Conservation (phyloP, 768 basidiomycete species). For the Lentinus tigrinus region DNA sequence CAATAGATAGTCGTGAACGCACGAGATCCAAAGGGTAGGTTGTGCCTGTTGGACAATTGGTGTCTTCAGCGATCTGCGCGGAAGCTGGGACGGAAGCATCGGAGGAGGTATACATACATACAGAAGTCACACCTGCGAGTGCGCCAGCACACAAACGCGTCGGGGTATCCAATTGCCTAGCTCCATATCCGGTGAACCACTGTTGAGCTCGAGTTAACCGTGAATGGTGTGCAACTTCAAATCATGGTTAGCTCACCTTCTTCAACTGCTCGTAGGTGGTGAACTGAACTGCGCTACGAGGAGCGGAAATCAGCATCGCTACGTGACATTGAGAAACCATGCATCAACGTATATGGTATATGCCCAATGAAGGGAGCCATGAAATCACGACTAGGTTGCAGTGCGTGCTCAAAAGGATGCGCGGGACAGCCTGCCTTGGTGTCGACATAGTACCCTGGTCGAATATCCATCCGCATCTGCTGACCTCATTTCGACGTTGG, state of each 20-base stretch:
- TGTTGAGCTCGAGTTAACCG: conserved; percentile 29
- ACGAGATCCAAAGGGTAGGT: conserved; percentile 96
- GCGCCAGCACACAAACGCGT: conserved; percentile 85
- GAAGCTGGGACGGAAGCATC: neutral
- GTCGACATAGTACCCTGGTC: too few species aligned
- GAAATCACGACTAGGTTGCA: too few species aligned
- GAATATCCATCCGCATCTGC: too few species aligned
- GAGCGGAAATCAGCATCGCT: conserved; percentile 11
- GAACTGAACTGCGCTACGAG: conserved; percentile 73
- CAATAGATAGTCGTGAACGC: conserved; percentile 88
- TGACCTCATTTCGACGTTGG: too few species aligned
- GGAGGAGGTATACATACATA: conserved; percentile 57
- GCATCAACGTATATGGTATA: too few species aligned
- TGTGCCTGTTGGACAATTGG: conserved; percentile 46
- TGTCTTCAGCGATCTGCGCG: neutral
- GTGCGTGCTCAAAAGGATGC: too few species aligned
- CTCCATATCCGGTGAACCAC: conserved; percentile 71
- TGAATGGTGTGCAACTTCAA: conserved; percentile 7
- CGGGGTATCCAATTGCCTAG: conserved; percentile 82
- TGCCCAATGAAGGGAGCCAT: too few species aligned
- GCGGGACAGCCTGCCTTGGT: too few species aligned
- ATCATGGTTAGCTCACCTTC: conserved; percentile 48
- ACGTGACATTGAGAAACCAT: neutral
- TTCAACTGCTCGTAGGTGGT: conserved; percentile 90
- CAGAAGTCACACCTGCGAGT: conserved; percentile 90